Percentiles rank a stretch among this genome's conserved stretches.
Conservation (phyloP, 2,329 filamentous ascomycete species). For the Myotisia sp. region DNA sequence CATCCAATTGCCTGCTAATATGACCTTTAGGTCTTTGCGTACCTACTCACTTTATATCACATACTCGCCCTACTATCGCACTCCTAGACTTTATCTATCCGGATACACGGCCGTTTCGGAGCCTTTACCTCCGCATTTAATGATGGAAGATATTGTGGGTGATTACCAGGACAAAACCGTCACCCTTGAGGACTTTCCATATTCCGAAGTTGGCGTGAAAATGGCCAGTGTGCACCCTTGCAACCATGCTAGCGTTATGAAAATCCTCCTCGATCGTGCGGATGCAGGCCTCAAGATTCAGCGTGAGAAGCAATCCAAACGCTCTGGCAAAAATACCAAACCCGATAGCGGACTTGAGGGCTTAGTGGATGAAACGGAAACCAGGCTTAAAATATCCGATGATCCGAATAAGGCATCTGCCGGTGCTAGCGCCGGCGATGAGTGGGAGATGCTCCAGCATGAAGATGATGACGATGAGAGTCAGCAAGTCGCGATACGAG, state of each 20-base stretch:
- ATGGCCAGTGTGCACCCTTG: constrained; percentile 96
- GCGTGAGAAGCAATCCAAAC: constrained; percentile 57
- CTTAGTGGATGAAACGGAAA: constrained; percentile 61
- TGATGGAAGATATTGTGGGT: constrained; percentile 95
- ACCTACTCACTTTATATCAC: constrained; percentile 99
- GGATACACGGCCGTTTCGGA: constrained; percentile 70
- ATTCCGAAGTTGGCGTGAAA: constrained; percentile 80
- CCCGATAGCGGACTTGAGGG: constrained; percentile 59
- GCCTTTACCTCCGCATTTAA: constrained; percentile 64
- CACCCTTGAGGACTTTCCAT: constrained; percentile 92
- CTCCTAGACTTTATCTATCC: constrained; percentile 84
- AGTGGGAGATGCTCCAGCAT: constrained; percentile 48
- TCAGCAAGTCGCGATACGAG: constrained; percentile 34
- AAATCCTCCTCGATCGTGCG: constrained; percentile 84
- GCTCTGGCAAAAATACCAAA: constrained; percentile 41
- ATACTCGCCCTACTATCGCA: constrained; percentile 93
- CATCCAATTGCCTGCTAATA: no score
- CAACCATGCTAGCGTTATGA: constrained; percentile 97
- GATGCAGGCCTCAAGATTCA: constrained; percentile 84
- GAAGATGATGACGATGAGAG: constrained; percentile 34
- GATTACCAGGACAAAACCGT: constrained; percentile 99
- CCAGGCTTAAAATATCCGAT: constrained; percentile 46
- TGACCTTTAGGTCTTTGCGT: constrained; percentile 52
- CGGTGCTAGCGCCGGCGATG: constrained; percentile 34
- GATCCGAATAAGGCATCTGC: constrained; percentile 23